Conservation (phyloP, 352 stramenopile species). For the Phytophthora sansomeana region DNA sequence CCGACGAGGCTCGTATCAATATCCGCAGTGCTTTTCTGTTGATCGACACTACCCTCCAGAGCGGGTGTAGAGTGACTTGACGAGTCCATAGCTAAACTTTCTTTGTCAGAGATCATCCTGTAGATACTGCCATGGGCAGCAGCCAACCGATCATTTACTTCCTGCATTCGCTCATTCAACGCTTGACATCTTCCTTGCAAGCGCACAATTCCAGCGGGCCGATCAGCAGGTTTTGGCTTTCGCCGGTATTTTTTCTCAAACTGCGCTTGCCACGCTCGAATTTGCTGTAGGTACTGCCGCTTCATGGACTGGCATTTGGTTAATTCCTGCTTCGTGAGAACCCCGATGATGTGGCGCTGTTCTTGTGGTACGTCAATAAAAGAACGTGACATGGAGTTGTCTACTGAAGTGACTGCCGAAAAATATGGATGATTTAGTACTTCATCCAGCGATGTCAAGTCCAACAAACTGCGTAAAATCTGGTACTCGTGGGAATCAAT, state of each 20-base stretch:
- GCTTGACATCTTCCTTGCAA: conserved; percentile 46
- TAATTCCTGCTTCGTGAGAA: conserved; percentile 57
- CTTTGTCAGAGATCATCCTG: conserved; percentile 26
- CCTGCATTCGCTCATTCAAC: conserved; percentile 48
- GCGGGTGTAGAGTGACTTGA: neutral
- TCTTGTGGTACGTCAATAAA: conserved; percentile 25
- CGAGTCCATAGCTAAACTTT: conserved; percentile 9
- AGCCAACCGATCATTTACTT: conserved; percentile 42
- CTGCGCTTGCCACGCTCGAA: conserved; percentile 55
- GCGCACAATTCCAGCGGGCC: conserved; percentile 41
- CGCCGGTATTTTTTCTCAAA: conserved; percentile 65
- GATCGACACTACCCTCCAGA: neutral
- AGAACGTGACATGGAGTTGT: neutral
- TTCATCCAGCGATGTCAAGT: conserved; percentile 17
- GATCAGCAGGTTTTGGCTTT: conserved; percentile 50
- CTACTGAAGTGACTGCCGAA: conserved; percentile 2
- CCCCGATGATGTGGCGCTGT: conserved; percentile 39
- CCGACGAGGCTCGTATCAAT: neutral
- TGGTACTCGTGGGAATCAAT: conserved; percentile 33
- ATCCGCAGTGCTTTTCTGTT: conserved; percentile 11
- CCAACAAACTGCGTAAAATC: conserved; percentile 46
- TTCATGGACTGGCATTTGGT: conserved; percentile 47
- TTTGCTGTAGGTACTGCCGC: conserved; percentile 45
- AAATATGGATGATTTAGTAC: conserved; percentile 31
- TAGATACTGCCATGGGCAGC: conserved; percentile 43